Evolutionary conservation across 306 rosid species (phyloP), one percentile per base, ranked within the genome.

Genomic region (Cicer judaicum): DNA sequence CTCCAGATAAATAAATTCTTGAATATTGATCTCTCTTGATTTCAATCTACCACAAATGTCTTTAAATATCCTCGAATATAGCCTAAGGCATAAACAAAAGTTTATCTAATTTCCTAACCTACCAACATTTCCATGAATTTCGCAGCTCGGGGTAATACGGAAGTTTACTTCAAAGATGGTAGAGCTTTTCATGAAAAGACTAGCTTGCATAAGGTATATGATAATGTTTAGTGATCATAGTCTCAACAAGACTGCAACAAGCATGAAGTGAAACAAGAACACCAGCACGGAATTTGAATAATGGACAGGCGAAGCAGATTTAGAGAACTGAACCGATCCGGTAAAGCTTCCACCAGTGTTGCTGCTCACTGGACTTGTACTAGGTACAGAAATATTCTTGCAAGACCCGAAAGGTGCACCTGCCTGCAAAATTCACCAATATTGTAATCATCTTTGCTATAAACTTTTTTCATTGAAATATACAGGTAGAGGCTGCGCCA

Each of bases 291-390:
- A 67, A 80, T 70, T 85, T 12, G 86, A 78, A 73, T 79, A 70
- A 75, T 34, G 72, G 50, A 80, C 73, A 9, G 80, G 62, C 1
- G 90, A 84, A 68, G 88, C 88, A 52, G 99, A 87, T 18, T 34
- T 83, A 18, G 93, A 78, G 79, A 94, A 94, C 84, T 94, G 99
- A 82, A 94, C 96, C 68, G 97, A 87, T 54, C 96, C 99, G 40
- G 93, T 87, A 85, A 92, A 86, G 87, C 97, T 83, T 83, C 95
- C 99, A 9, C 84, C 76, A 48, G 80, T 81, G 77, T 69, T 86
- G 80, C 83, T 86, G 80, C 83, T 84, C 74, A 18, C 39, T 48
- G 96, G 89, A 76, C 82, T 87, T 64, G 87, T 67, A 72, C 75
- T 73, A 6, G 97, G 90, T 64, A 60, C 83, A 59, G 96, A 69